Conservation (phyloP, 2,329 filamentous ascomycete species). For the Lachnellula subtilissima region DNA sequence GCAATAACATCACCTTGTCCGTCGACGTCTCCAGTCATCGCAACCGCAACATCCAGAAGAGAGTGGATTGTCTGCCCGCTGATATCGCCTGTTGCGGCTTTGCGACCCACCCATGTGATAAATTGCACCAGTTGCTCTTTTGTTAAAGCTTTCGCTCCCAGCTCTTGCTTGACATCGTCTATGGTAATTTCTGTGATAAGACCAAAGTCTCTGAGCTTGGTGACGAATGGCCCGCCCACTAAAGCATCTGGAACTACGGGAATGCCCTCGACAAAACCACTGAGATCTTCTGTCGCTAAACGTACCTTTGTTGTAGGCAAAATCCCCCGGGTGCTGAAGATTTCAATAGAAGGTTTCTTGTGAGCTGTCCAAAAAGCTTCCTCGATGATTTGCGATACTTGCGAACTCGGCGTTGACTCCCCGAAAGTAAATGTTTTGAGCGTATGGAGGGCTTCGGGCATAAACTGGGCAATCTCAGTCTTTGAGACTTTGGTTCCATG, state of each 20-base stretch:
- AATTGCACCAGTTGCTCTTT: constrained; percentile 77
- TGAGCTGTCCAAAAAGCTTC: constrained; percentile 96
- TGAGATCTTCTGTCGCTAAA: constrained; percentile 61
- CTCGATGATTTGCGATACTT: constrained; percentile 82
- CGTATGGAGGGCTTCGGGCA: constrained; percentile 76
- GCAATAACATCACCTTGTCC: constrained; percentile 68
- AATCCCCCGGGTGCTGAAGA: constrained; percentile 83
- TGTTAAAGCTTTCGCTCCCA: constrained; percentile 76
- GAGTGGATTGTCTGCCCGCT: constrained; percentile 62
- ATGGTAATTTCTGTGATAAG: constrained; percentile 85
- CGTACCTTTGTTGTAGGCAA: constrained; percentile 80
- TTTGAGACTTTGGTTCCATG: constrained; percentile 51
- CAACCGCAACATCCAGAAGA: constrained; percentile 76
- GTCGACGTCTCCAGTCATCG: constrained; percentile 55
- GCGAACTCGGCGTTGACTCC: constrained; percentile 82
- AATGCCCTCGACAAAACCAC: constrained; percentile 78
- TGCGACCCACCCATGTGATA: constrained; percentile 75
- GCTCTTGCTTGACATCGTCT: constrained; percentile 75
- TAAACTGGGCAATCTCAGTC: constrained; percentile 60
- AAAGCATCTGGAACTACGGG: constrained; percentile 78
- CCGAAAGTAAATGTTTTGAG: constrained; percentile 83
- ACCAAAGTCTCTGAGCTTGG: constrained; percentile 76
- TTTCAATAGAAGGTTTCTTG: constrained; percentile 74
- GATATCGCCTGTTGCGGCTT: constrained; percentile 66
- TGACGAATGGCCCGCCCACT: constrained; percentile 68